Conservation (phyloP, 169 alveolate genomes). For the Pseudocohnilembus persalinus region DNA sequence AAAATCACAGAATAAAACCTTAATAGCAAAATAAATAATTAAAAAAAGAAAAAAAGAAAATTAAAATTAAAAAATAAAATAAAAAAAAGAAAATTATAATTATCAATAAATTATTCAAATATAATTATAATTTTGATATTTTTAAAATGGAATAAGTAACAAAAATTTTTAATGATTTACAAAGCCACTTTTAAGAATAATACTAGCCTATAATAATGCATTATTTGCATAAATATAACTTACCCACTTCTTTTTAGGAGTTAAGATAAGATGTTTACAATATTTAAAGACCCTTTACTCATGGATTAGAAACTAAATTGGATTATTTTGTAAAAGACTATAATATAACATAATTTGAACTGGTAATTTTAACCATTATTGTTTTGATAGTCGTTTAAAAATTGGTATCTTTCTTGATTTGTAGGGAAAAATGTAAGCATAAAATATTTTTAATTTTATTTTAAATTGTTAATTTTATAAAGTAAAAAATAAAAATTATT, state of each 20-base stretch:
- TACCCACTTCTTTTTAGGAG: not conserved
- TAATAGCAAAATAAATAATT: no score
- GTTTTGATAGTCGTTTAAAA: not conserved
- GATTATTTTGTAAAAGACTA: not conserved
- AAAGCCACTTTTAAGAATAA: not conserved
- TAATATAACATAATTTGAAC: not conserved
- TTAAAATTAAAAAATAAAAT: no score
- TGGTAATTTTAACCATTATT: not conserved
- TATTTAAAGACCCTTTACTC: not conserved
- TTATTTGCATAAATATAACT: not conserved
- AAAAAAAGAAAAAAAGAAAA: no score
- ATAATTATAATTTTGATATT: no score
- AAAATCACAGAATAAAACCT: no score
- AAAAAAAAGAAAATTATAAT: no score
- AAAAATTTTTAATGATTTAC: no score
- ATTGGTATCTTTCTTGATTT: not conserved
- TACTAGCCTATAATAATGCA: not conserved
- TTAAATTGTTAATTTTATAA: not conserved
- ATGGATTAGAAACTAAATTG: not conserved
- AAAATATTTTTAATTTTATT: no score
- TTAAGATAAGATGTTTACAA: not conserved
- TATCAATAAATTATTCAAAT: no score
- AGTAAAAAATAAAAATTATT: not conserved
- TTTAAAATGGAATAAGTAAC: no score
- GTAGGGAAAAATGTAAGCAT: not conserved